Evolutionary conservation across 23 red algal genomes (phyloP).

Genomic region (Chondrus crispus): DNA sequence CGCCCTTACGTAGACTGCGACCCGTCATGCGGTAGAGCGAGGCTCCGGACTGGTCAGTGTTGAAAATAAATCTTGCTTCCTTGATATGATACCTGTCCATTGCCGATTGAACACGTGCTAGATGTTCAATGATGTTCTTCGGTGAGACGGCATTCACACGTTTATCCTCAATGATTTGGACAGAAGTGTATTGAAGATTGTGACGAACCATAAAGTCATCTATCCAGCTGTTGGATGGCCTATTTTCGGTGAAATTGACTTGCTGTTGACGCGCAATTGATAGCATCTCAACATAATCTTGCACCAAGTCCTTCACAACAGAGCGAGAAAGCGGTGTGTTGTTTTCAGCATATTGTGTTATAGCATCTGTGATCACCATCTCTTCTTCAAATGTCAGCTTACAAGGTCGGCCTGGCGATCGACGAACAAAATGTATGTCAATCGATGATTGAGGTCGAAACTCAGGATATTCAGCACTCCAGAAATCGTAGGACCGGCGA

Average conservation of each 20-base stretch:
- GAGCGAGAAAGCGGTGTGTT: background rate
- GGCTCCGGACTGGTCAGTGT: background rate
- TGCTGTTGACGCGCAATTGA: background rate
- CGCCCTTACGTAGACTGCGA: too few relatives aligned
- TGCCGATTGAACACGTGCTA: background rate
- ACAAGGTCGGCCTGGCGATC: background rate
- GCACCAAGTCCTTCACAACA: background rate
- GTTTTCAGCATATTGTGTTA: background rate
- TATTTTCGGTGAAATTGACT: background rate
- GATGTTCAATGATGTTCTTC: background rate
- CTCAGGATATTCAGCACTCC: too few relatives aligned
- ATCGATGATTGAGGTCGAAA: too few relatives aligned
- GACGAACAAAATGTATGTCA: background rate
- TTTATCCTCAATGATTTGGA: slow-evolving; percentile 30
- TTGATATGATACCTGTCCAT: background rate
- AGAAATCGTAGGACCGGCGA: too few relatives aligned
- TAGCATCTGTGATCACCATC: background rate
- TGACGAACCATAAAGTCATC: background rate
- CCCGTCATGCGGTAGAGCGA: background rate
- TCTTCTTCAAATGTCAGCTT: background rate
- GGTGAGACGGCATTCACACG: background rate
- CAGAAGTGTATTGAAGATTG: background rate
- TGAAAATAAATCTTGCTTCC: slow-evolving; percentile 9
- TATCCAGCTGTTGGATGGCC: slow-evolving; percentile 8
- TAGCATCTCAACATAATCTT: background rate